These are phyloP conservation scores for Phytophthora ramorum DNA, from an alignment of 352 stramenopile species.

Conservation along the genomic window DNA sequence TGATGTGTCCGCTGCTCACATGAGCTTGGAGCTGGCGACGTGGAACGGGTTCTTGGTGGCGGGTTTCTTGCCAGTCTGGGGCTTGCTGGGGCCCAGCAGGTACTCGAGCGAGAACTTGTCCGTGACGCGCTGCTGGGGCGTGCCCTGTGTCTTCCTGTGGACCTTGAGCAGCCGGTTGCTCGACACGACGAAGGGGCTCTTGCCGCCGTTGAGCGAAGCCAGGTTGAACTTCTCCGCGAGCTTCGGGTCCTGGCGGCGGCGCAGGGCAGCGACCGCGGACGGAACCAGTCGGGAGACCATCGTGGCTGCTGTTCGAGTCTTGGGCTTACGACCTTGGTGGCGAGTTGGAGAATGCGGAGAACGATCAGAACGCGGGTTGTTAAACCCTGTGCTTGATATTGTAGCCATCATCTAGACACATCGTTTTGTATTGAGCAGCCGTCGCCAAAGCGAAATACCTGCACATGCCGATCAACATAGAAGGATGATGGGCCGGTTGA, in stretches of 20 bases:
- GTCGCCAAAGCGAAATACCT: not conserved
- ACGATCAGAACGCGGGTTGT: constrained; percentile 9
- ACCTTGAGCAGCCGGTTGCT: constrained; percentile 62
- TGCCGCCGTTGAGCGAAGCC: constrained; percentile 66
- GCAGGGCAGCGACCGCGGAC: constrained; percentile 14
- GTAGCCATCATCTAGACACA: constrained; percentile 1
- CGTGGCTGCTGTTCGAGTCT: not conserved
- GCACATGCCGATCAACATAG: not conserved
- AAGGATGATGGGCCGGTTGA: not conserved
- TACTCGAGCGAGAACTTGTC: constrained; percentile 79
- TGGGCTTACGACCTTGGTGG: not conserved
- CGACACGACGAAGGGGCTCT: constrained; percentile 72
- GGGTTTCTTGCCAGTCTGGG: constrained; percentile 26
- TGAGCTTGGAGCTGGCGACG: constrained; percentile 72
- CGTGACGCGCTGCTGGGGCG: constrained; percentile 44
- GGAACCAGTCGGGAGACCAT: constrained; percentile 31
- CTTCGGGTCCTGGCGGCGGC: constrained; percentile 36
- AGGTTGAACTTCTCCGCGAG: constrained; percentile 73
- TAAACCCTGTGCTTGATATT: not conserved
- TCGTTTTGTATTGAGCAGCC: not conserved
- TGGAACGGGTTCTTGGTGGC: constrained; percentile 62
- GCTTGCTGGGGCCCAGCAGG: constrained; percentile 41
- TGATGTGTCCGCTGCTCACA: constrained; percentile 38
- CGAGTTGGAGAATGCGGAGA: constrained; percentile 7
- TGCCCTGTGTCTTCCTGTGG: constrained; percentile 29